Conservation (phyloP, 805 yeast genomes). For the Cyberlindnera nakhonratchasimensis region DNA sequence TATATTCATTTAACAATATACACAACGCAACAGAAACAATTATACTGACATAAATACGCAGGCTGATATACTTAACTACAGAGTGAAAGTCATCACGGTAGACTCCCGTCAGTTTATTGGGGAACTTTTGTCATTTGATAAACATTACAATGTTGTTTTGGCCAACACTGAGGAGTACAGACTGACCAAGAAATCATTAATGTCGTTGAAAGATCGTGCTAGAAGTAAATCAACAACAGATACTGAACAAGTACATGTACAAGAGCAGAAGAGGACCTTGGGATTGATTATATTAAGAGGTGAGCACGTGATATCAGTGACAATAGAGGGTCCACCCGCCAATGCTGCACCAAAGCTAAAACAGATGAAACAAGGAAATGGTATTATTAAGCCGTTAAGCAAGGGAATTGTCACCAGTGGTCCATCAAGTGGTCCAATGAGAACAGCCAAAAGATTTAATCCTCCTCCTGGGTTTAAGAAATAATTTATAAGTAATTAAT, state of each 20-base stretch:
- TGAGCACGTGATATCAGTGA: constrained; percentile 67
- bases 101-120: constrained; percentile 82
- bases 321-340: constrained; percentile 32
- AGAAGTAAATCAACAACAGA: constrained; percentile 31
- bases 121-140: constrained; percentile 81
- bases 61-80: constrained; percentile 67
- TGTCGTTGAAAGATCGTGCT: constrained; percentile 34
- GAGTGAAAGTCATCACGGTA: constrained; percentile 67
- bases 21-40: no score
- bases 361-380: constrained; percentile 27
- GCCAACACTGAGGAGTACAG: constrained; percentile 84
- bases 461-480: constrained; percentile 46
- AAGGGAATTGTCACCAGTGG: constrained; percentile 9
- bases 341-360: constrained; percentile 22
- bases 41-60: constrained; percentile 12
- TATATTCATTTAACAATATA: no score
- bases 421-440: constrained; percentile 23
- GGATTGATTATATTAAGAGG: constrained; percentile 88
- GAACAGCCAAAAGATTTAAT: constrained; percentile 39
- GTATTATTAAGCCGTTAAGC: constrained; percentile 30
- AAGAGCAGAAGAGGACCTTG: constrained; percentile 68
- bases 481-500: constrained; percentile 7
- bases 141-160: constrained; percentile 81
- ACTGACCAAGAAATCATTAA: constrained; percentile 55
- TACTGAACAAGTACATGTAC: constrained; percentile 35